phyloP scores from a whole-genome alignment of 2,329 filamentous ascomycete species.

The Alternaria gaisen region DNA sequence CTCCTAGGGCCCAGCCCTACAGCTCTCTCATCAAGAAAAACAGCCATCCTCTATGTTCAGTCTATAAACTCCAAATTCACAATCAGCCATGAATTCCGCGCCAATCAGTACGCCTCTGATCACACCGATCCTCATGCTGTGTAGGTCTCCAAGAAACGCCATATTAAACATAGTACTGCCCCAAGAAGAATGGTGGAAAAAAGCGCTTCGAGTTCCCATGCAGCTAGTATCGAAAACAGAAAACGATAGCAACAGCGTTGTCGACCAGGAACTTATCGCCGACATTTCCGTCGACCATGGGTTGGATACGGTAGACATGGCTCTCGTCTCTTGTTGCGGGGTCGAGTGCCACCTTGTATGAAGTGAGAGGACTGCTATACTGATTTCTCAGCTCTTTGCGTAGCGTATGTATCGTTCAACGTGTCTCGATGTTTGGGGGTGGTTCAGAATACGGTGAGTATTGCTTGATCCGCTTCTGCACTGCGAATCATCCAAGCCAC shows the following conservation, averaged over 20 bases:
- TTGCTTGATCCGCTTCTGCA: background rate
- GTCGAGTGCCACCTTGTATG: background rate
- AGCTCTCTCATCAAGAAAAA: background rate
- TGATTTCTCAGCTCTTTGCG: background rate
- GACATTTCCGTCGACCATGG: background rate
- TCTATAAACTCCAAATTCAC: background rate
- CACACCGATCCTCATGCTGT: background rate
- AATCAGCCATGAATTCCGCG: background rate
- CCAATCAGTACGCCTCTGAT: background rate
- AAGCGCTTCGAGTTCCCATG: background rate
- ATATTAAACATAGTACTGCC: background rate
- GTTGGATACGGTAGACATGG: background rate
- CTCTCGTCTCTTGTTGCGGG: background rate
- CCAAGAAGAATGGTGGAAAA: background rate
- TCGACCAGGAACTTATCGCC: background rate
- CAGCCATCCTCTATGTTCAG: background rate
- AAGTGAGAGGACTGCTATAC: background rate
- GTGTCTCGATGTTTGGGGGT: background rate
- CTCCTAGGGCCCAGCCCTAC: background rate
- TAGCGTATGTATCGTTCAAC: background rate
- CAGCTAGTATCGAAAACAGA: background rate
- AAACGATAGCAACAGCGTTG: background rate
- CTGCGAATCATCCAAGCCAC: constrained; percentile 25
- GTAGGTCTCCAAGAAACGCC: background rate
- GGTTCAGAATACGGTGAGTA: background rate